Evolutionary conservation across 83 land plant species (phyloP), one percentile per base, ranked within the genome.

Genomic region (Isoetes engelmannii): DNA sequence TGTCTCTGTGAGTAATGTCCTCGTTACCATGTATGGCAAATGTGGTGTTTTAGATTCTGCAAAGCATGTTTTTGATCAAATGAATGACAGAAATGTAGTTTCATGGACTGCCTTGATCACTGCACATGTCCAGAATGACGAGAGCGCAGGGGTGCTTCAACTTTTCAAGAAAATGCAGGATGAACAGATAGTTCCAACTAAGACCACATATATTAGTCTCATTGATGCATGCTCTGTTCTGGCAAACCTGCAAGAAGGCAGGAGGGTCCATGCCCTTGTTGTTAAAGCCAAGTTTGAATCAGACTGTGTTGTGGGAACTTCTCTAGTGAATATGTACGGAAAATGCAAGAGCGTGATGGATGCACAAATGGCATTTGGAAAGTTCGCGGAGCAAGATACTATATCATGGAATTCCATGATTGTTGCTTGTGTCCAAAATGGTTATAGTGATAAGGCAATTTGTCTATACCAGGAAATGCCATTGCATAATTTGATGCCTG

Each of bases 371-470:
- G 37, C 37, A 28, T 28, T 28, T 28, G 37, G 37, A 28, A 28
- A 28, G 37, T 2, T 28, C 37, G 37, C 37, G 2, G 37, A 28
- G 37, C 37, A 28, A 28, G 70, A 69, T 10, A 60, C 68, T 28
- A 72, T 61, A 48, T 67, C 83, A 43, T 80, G 79, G 79, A 80
- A 80, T 57, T 78, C 79, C 8, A 47, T 80, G 5, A 72, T 80
- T 4, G 72, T 79, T 7, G 79, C 68, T 8, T 76, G 55, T 56
- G 70, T 69, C 7, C 79, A 76, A 46, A 76, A 72, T 72, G 76
- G 72, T 20, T 57, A 56, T 49, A 63, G 56, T 44, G 72, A 57
- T 8, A 73, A 80, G 48, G 79, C 79, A 9, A 57, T 80, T 50
- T 49, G 45, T 10, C 19, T 68, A 8, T 76, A 75, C 69, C 4